These are phyloP conservation scores for Lachnellula suecica DNA, from an alignment of 2,329 filamentous ascomycete genomes.

Conservation along the genomic window DNA sequence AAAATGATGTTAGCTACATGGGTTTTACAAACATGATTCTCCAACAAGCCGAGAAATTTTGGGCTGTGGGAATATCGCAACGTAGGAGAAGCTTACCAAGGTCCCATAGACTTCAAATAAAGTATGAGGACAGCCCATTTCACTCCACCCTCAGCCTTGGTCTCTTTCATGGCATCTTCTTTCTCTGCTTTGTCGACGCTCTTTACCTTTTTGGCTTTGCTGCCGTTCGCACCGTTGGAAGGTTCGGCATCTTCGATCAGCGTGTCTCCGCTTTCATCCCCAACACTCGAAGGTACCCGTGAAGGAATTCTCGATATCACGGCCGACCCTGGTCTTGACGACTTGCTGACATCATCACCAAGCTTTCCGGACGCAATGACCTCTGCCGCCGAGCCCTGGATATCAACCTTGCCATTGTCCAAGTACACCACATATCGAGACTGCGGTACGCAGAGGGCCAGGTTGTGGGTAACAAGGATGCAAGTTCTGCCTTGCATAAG, in stretches of 20 bases:
- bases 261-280: constrained; percentile 59
- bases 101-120: constrained; percentile 89
- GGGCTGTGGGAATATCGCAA: not conserved
- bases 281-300: constrained; percentile 72
- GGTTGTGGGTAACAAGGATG: constrained; percentile 93
- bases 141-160: constrained; percentile 81
- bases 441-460: constrained; percentile 79
- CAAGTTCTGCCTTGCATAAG: constrained; percentile 89
- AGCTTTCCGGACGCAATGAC: constrained; percentile 86
- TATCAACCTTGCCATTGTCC: constrained; percentile 78
- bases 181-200: constrained; percentile 31
- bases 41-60: not conserved
- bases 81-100: constrained; percentile 52
- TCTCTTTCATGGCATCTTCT: constrained; percentile 64
- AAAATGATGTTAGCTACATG: constrained; percentile 11
- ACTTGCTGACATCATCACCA: constrained; percentile 80
- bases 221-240: constrained; percentile 48
- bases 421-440: constrained; percentile 81
- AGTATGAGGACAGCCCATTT: constrained; percentile 83
- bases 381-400: constrained; percentile 74
- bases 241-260: constrained; percentile 38
- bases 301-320: constrained; percentile 74
- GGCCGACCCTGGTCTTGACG: constrained; percentile 70
- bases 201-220: constrained; percentile 36
- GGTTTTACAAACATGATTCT: not conserved